Evolutionary conservation across 306 rosid species (phyloP).

Genomic region (Canavalia ensiformis): DNA sequence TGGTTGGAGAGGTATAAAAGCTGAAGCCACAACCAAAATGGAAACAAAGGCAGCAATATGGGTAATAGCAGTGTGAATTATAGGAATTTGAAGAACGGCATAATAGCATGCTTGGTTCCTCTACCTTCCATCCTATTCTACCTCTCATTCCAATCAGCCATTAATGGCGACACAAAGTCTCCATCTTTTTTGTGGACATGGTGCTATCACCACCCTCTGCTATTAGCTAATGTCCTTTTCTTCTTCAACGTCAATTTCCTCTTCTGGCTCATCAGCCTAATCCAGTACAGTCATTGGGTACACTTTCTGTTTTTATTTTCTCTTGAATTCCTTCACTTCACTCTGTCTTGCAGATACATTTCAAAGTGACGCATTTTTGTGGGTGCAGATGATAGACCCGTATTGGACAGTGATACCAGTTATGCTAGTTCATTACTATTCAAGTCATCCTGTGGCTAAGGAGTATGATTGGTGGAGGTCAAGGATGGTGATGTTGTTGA

Average conservation of each 20-base stretch:
- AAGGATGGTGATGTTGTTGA: conserved; percentile 63
- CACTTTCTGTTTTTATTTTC: background rate
- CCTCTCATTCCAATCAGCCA: conserved; percentile 59
- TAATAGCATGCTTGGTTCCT: conserved; percentile 69
- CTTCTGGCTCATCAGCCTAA: conserved; percentile 80
- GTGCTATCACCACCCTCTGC: conserved; percentile 81
- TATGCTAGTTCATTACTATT: conserved; percentile 75
- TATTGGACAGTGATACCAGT: conserved; percentile 93
- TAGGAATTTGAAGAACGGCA: conserved; percentile 66
- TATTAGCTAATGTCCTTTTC: conserved; percentile 75
- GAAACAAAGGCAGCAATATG: conserved; percentile 42
- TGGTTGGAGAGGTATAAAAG: conserved; percentile 37
- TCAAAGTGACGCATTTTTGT: background rate
- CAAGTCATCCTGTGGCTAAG: conserved; percentile 73
- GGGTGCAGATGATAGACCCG: conserved; percentile 85
- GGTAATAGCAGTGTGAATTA: conserved; percentile 34
- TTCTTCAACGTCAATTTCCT: conserved; percentile 87
- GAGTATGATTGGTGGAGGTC: conserved; percentile 75
- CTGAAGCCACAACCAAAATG: conserved; percentile 3
- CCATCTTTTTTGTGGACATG: conserved; percentile 63
- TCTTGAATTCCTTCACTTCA: no score
- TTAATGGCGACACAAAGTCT: background rate
- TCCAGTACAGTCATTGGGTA: conserved; percentile 89
- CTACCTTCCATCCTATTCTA: conserved; percentile 83
- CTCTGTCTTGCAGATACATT: background rate